Percentiles rank a stretch among this genome's conserved stretches.
Evolutionary conservation across 768 basidiomycete genomes (phyloP).

Genomic region (Aureoboletus auriporus): DNA sequence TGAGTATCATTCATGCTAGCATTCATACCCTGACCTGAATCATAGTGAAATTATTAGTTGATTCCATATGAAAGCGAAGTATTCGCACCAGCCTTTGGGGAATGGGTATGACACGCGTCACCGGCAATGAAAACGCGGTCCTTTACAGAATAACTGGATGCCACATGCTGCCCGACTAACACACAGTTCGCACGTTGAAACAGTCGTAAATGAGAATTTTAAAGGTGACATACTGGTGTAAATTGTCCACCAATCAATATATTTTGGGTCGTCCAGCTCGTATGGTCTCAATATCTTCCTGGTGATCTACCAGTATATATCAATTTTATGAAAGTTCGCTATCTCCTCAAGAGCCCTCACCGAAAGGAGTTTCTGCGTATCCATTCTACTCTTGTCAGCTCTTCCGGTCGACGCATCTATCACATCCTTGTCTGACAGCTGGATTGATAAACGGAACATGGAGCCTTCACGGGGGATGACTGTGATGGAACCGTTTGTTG

Average conservation of each 20-base stretch:
- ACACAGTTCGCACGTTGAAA: background rate
- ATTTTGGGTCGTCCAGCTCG: conserved; percentile 41
- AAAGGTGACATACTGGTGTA: conserved; percentile 39
- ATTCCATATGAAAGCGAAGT: background rate
- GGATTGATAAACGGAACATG: conserved; percentile 48
- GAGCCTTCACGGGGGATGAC: conserved; percentile 49
- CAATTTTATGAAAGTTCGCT: background rate
- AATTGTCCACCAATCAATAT: conserved; percentile 46
- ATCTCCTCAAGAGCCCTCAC: conserved; percentile 27
- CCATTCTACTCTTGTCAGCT: conserved; percentile 35
- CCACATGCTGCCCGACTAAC: conserved; percentile 53
- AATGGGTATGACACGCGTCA: conserved; percentile 50
- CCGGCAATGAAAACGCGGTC: conserved; percentile 56
- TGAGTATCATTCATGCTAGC: conserved; percentile 52
- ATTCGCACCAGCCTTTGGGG: conserved; percentile 37
- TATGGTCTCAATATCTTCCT: conserved; percentile 56
- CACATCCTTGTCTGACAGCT: conserved; percentile 40
- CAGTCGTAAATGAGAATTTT: background rate
- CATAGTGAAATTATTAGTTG: conserved; percentile 2
- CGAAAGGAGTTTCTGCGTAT: conserved; percentile 43
- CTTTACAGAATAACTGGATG: conserved; percentile 43
- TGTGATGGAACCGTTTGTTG: conserved; percentile 46
- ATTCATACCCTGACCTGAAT: conserved; percentile 49
- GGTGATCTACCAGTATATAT: conserved; percentile 40
- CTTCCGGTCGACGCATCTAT: conserved; percentile 37